Evolutionary conservation across 179 eudicot genomes (phyloP), one percentile per base, ranked within the genome.

Genomic region (Drosera spatulata): DNA sequence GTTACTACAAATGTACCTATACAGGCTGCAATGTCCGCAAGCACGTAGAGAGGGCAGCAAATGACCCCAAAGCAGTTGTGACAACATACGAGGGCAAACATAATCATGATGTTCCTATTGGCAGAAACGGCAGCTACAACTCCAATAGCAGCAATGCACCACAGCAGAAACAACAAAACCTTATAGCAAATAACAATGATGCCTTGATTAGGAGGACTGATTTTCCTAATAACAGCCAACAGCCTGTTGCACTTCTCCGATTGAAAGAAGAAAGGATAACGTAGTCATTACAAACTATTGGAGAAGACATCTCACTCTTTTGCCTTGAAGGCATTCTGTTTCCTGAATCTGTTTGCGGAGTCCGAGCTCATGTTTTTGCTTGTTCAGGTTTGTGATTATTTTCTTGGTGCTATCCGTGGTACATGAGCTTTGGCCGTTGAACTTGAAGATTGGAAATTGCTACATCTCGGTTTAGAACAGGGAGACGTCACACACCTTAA

Each of bases 21-120:
- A 46, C 71, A 4, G 96, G 93, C 56, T 91, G 98, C 80, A 84
- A 80, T 63, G 96, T 91, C 38, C 91, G 98, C 45, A 91, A 91
- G 80, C 96, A 91, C 55, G 91, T 91, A 2, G 98, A 91, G 79
- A 86, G 98, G 43, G 80, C 93, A 69, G 74, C 95, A 59, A 42
- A 90, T 4, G 99, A 93, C 68, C 81, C 87, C 33, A 86, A 85
- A 66, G 61, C 87, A 87, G 96, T 87, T 55, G 73, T 89, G 55
- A 89, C 99, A 6, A 84, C 99, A 56, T 93, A 93, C 41, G 99
- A 93, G 72, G 99, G 99, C 9, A 89, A 84, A 65, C 97, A 91
- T 64, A 75, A 77, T 67, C 98, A 91, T 42, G 91, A 81, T 51
- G 71, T 84, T 56, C 93, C 96, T 4, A 74, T 70, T 41, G 82